Base-by-base conservation (phyloP, 1,284 basidiomycete genomes). In the Moniliophthora roreri region DNA sequence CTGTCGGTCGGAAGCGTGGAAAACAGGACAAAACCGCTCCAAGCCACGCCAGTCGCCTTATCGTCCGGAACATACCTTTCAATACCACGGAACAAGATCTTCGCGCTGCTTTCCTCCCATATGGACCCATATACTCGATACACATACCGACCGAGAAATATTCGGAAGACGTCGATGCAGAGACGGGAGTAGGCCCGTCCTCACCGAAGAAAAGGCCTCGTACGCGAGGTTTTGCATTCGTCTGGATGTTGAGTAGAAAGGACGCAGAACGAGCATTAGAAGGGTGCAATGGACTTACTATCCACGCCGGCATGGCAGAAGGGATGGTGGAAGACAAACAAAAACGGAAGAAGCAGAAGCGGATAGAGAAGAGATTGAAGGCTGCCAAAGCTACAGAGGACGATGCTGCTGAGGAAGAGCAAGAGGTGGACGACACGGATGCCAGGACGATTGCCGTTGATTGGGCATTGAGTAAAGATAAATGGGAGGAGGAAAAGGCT, bases 381-480 rank as follows among this genome's bases (percentile, higher is more conserved):
- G 64, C 66, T 37, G 66, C 65, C 24, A 71, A 63, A 21, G 69
- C 66, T 23, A 72, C 66, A 37, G 71, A 69, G 23, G 67, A 64
- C 53, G 68, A 70, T 49, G 71, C 69, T 23, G 65, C 62, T 51
- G 62, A 69, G 55, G 72, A 62, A 2, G 67, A 60, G 0, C 71
- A 63, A 1, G 69, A 69, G 4, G 68, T 69, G 15, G 73, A 67
- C 13, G 71, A 69, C 28, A 72, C 72, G 1, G 69, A 69, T 53
- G 87, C 84, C 60, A 77, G 95, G 47, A 75, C 84, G 15, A 91
- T 98, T 21, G 94, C 95, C 4, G 96, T 99, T 34, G 95, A 98
- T 73, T 98, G 95, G 93, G 95, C 95, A 4, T 70, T 98, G 64
- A 93, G 92, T 67, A 97, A 98, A 72, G 89, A 92, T 53, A 91